Evolutionary conservation across 2,329 filamentous ascomycete genomes (phyloP).

Genomic region (Cadophora malorum): DNA sequence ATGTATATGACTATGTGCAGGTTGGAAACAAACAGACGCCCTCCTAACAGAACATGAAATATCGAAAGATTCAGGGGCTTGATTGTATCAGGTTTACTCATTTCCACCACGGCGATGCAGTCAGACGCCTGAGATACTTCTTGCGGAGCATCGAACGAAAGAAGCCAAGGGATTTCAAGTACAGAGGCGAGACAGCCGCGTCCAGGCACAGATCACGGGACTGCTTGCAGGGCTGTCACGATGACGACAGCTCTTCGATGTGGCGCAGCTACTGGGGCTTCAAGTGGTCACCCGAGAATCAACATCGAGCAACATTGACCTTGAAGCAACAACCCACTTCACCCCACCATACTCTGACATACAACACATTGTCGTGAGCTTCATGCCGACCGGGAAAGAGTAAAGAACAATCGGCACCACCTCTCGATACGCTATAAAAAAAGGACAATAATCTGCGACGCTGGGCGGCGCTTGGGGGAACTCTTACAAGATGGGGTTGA

Average conservation of each 20-base stretch:
- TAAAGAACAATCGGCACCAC: background rate
- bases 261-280: constrained; percentile 7
- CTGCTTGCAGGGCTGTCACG: background rate
- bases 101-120: too few relatives aligned
- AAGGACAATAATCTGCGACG: constrained; percentile 8
- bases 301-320: background rate
- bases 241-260: background rate
- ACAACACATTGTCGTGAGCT: constrained; percentile 8
- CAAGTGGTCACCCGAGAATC: constrained; percentile 6
- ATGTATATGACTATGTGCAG: too few relatives aligned
- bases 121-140: too few relatives aligned
- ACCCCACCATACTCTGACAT: background rate
- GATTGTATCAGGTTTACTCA: too few relatives aligned
- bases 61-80: too few relatives aligned
- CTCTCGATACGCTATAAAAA: background rate
- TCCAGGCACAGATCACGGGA: background rate
- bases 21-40: too few relatives aligned
- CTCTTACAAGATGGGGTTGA: constrained; percentile 19
- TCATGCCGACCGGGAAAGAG: background rate
- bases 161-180: too few relatives aligned
- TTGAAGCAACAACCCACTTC: constrained; percentile 1
- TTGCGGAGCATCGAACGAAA: too few relatives aligned
- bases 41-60: too few relatives aligned
- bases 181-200: background rate
- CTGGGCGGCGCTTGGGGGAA: constrained; percentile 13